Percentiles rank a stretch among this genome's conserved stretches.
phyloP scores from a whole-genome alignment of 257 asterid species.

The Leonotis leonurus region DNA sequence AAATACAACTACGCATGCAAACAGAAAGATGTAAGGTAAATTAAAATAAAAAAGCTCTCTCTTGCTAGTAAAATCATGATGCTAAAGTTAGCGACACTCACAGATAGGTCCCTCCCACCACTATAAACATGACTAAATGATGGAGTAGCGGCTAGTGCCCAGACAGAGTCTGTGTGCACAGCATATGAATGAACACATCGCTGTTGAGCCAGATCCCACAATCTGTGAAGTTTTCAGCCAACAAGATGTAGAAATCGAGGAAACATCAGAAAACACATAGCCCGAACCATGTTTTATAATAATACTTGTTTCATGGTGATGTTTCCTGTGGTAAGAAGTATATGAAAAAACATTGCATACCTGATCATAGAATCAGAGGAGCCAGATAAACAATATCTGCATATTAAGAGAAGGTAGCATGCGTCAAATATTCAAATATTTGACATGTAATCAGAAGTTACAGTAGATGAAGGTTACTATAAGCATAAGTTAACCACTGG shows the following conservation, averaged over 20 bases:
- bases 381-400: constrained; percentile 97
- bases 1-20: constrained; percentile 59
- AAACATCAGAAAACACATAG: background rate
- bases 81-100: constrained; percentile 35
- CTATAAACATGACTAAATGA: constrained; percentile 92
- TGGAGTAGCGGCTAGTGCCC: constrained; percentile 98
- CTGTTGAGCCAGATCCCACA: constrained; percentile 99
- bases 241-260: background rate
- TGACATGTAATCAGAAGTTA: background rate
- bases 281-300: background rate
- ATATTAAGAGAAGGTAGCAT: constrained; percentile 13
- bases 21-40: constrained; percentile 16
- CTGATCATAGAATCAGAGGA: constrained; percentile 99
- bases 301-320: constrained; percentile 8
- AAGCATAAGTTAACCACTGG: too few species aligned
- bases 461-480: constrained; percentile 1
- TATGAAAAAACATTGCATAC: constrained; percentile 29
- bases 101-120: constrained; percentile 97
- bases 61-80: background rate
- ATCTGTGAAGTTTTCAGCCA: constrained; percentile 31
- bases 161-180: constrained; percentile 95
- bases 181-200: constrained; percentile 96
- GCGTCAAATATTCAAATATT: background rate
- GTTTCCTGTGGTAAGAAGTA: constrained; percentile 5
- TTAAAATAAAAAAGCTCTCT: constrained; percentile 9